phyloP scores from a whole-genome alignment of 257 asterid genomes.

The Hygrophila difformis region DNA sequence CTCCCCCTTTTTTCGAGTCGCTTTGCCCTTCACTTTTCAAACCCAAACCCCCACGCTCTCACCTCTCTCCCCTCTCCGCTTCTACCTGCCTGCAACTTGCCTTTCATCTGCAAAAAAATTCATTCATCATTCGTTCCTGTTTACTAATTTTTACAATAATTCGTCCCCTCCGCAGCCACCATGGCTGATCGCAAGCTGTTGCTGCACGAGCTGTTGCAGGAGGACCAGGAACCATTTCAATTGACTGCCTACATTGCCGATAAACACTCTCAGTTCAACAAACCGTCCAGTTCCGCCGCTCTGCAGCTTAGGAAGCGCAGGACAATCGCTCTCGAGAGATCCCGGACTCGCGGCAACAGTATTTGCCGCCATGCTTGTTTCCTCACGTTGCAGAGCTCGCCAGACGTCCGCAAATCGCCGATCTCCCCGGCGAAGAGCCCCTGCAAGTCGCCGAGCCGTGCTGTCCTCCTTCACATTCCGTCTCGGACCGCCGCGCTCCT shows the following conservation, averaged over 20 bases:
- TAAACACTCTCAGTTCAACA: slow-evolving; percentile 31
- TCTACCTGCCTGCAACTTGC: no score
- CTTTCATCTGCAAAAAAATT: no score
- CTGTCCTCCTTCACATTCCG: slow-evolving; percentile 55
- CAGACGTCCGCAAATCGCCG: slow-evolving; percentile 50
- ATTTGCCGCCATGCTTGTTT: slow-evolving; percentile 57
- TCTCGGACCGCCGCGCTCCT: slow-evolving; percentile 56
- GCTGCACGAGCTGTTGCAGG: slow-evolving; percentile 63
- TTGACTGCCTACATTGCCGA: slow-evolving; percentile 45
- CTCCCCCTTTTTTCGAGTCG: no score
- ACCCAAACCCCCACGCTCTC: no score
- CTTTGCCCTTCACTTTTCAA: no score
- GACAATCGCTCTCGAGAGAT: no score
- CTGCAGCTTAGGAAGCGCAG: slow-evolving; percentile 30
- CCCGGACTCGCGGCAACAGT: slow-evolving; percentile 12
- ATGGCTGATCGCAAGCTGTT: no score
- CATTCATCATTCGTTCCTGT: no score
- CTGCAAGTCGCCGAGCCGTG: slow-evolving; percentile 28
- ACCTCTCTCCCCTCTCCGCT: no score
- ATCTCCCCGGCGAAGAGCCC: slow-evolving; percentile 57
- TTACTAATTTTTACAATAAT: no score
- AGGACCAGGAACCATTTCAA: slow-evolving; percentile 81
- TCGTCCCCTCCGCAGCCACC: no score
- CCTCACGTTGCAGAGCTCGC: slow-evolving; percentile 45
- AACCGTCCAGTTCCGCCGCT: no score